A percentile compares a stretch with the other conserved stretches of the same genome.
These are phyloP conservation scores for Endothia cerciana DNA, from an alignment of 2,329 filamentous ascomycete genomes.

Conservation along the genomic window DNA sequence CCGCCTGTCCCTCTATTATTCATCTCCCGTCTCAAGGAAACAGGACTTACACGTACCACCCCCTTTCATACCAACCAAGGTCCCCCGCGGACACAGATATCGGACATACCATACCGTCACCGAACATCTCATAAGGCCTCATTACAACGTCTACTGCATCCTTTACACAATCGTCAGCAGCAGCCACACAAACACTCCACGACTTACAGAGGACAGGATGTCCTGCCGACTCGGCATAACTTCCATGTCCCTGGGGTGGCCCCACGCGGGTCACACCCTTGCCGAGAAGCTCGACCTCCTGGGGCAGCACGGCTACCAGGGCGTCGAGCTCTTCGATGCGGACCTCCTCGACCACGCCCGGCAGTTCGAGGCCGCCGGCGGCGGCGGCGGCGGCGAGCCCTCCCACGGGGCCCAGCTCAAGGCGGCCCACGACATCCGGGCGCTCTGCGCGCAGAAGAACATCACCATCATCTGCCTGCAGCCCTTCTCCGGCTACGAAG, in stretches of 20 bases:
- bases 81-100: no score
- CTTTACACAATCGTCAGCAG: background rate
- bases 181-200: conserved; percentile 10
- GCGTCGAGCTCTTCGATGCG: conserved; percentile 79
- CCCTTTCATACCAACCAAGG: no score
- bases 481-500: conserved; percentile 80
- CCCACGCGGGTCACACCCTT: conserved; percentile 68
- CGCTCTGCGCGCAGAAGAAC: conserved; percentile 53
- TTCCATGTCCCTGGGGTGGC: conserved; percentile 76
- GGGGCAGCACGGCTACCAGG: conserved; percentile 64
- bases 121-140: background rate
- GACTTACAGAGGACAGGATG: conserved; percentile 43
- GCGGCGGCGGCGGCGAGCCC: conserved; percentile 25
- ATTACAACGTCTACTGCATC: background rate
- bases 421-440: conserved; percentile 61
- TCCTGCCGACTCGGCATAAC: conserved; percentile 68
- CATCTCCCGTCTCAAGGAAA: background rate
- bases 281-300: conserved; percentile 71
- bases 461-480: conserved; percentile 71
- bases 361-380: conserved; percentile 30
- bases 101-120: background rate
- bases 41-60: background rate
- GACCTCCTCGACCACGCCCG: conserved; percentile 60
- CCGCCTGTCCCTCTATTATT: background rate
- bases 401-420: conserved; percentile 41